phyloP scores from a whole-genome alignment of 2,329 filamentous ascomycete species.

The Endoconidiophora polonica region DNA sequence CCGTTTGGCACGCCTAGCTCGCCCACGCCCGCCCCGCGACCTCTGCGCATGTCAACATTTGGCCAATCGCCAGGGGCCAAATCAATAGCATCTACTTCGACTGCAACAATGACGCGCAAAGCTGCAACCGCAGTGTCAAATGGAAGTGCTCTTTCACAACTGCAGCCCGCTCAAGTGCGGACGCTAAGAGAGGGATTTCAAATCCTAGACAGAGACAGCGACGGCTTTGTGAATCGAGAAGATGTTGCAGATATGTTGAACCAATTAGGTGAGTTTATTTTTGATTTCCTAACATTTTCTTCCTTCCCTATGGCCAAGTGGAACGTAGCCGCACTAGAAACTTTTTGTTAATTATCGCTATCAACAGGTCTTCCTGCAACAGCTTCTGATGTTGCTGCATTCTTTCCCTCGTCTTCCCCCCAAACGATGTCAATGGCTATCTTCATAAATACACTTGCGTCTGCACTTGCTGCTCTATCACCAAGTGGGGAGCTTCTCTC shows the following conservation, averaged over 20 bases:
- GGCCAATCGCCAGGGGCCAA: conserved; percentile 1
- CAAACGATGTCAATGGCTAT: conserved; percentile 67
- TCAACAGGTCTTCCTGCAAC: conserved; percentile 53
- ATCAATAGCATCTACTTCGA: conserved; percentile 4
- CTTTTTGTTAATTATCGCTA: conserved; percentile 10
- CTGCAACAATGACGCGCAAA: conserved; percentile 11
- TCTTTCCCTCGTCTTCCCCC: conserved; percentile 59
- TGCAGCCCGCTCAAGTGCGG: conserved; percentile 69
- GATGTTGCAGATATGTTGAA: conserved; percentile 77
- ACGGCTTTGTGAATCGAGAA: conserved; percentile 64
- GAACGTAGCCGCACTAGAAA: neutral
- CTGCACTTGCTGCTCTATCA: conserved; percentile 56
- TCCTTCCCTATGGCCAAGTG: too few species aligned
- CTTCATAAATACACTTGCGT: conserved; percentile 70
- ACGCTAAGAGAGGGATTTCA: conserved; percentile 86
- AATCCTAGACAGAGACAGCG: conserved; percentile 77
- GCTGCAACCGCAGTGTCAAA: conserved; percentile 16
- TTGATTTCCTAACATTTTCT: neutral
- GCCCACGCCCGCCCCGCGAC: neutral
- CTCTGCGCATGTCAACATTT: conserved; percentile 3
- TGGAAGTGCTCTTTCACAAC: conserved; percentile 46
- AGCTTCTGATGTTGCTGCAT: conserved; percentile 53
- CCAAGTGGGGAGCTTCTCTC: conserved; percentile 66
- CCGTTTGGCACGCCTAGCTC: conserved; percentile 7
- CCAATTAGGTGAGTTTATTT: conserved; percentile 47